Base-by-base conservation (phyloP, 2,329 filamentous ascomycete genomes). In the Knufia petricola region DNA sequence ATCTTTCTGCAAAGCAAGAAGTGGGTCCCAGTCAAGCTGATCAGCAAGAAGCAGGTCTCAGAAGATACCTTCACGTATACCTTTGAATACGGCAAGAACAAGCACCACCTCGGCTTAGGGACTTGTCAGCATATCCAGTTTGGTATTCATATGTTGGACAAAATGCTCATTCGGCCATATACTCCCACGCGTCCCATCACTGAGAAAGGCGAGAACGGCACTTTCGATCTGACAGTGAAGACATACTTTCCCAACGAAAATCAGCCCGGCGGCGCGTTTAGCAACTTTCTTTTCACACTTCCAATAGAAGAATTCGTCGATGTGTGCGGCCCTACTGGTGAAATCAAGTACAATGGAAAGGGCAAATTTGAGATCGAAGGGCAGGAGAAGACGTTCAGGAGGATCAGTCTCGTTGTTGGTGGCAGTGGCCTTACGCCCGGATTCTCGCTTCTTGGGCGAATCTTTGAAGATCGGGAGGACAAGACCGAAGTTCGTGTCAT, bases 81-180 rank as follows among this genome's bases (percentile, higher is more conserved):
- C 3, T 75, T 76, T 56, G 46, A 61, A 3, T 48, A 42, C 45
- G n/a, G 17, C 3, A 19, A 21, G 9, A 10, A 34, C 12, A 62
- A 63, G 28, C 60, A 64, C 13, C 61, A 66, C 4, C 64, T 77
- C 0, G 73, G 73, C 0, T 59, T 77, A 0, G 66, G 65, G 12
- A 77, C 71, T 0, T 72, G 74, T 46, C 72, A 78, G 56, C 74
- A 78, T 54, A 59, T 78, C 19, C 67, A 75, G 47, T 52, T 77
- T 7, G 75, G 74, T 2, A 75, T 77, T 55, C 73, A 78, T 50
- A 63, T 77, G 50, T 58, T 63, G 36, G 73, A 77, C 53, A 65
- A 67, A 43, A 72, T 77, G 63, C 63, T 77, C 9, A 65, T 75
- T 12, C 67, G 74, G 1, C 64, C 65, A 0, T 77, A 77, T 56